These are phyloP conservation scores for Gossypium ekmanianum DNA, from an alignment of 345 rosid genomes.

Conservation along the genomic window DNA sequence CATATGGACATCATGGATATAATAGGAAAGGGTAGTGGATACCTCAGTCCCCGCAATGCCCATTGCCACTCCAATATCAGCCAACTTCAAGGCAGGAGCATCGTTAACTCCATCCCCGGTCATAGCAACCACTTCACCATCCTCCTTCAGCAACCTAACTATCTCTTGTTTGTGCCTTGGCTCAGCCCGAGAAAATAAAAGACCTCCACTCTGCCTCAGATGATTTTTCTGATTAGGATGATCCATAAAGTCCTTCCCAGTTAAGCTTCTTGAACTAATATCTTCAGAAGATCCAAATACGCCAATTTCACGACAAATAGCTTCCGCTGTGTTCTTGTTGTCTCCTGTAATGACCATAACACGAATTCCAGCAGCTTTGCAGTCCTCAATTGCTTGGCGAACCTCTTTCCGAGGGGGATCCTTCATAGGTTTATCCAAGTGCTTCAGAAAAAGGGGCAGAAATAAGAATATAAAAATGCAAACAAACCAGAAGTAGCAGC, in stretches of 20 bases:
- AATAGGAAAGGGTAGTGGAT: neutral
- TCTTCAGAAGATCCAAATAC: conserved; percentile 67
- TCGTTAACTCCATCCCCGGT: conserved; percentile 99
- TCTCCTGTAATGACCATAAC: conserved; percentile 98
- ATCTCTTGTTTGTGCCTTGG: conserved; percentile 98
- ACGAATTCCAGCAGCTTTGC: conserved; percentile 93
- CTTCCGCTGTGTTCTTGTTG: conserved; percentile 92
- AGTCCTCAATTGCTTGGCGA: conserved; percentile 88
- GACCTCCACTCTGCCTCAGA: conserved; percentile 73
- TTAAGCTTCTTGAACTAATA: conserved; percentile 64
- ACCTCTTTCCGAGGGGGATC: conserved; percentile 99
- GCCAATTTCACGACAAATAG: conserved; percentile 92
- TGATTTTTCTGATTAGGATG: conserved; percentile 45
- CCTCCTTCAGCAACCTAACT: conserved; percentile 92
- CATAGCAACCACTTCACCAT: conserved; percentile 99
- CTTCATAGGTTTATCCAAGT: conserved; percentile 32
- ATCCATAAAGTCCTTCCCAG: conserved; percentile 79
- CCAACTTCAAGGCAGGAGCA: conserved; percentile 95
- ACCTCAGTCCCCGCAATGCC: conserved; percentile 98
- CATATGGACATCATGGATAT: neutral
- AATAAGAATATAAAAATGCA: conserved; percentile 8
- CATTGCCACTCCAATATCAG: conserved; percentile 98
- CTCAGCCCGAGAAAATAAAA: conserved; percentile 93
- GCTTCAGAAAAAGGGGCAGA: conserved; percentile 11
- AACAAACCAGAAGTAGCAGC: conserved; percentile 15